Evolutionary conservation across 1,139 yeast genomes (phyloP).

Genomic region (Cylindricascospora bacillispora): DNA sequence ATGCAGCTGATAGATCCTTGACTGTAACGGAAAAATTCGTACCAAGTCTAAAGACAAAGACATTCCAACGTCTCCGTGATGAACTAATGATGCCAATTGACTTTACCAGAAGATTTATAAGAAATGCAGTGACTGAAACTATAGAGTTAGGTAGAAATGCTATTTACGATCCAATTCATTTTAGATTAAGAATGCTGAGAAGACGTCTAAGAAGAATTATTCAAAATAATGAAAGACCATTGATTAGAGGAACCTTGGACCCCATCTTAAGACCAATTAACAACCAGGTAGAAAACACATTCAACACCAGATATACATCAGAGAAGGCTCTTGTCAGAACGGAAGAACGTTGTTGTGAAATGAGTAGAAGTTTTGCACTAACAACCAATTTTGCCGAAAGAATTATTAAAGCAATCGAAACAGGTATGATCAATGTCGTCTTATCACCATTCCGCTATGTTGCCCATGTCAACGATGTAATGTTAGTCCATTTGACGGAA

Average conservation of each 20-base stretch:
- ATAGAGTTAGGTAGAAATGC: slow-evolving; percentile 16
- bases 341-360: slow-evolving; percentile 39
- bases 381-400: slow-evolving; percentile 30
- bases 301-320: neutral
- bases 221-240: slow-evolving; percentile 49
- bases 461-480: slow-evolving; percentile 23
- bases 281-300: slow-evolving; percentile 34
- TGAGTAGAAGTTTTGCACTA: slow-evolving; percentile 36
- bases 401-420: slow-evolving; percentile 19
- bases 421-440: slow-evolving; percentile 12
- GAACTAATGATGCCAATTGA: slow-evolving; percentile 22
- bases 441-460: slow-evolving; percentile 24
- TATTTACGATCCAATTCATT: slow-evolving; percentile 35
- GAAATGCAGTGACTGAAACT: slow-evolving; percentile 21
- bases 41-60: slow-evolving; percentile 27
- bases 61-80: slow-evolving; percentile 22
- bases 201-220: slow-evolving; percentile 32
- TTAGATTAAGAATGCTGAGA: slow-evolving; percentile 30
- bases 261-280: slow-evolving; percentile 53
- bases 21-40: slow-evolving; percentile 23
- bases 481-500: slow-evolving; percentile 24
- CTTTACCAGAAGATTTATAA: slow-evolving; percentile 17
- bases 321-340: slow-evolving; percentile 4
- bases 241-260: slow-evolving; percentile 47
- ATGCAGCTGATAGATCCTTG: slow-evolving; percentile 23